Percentiles rank a stretch among this genome's conserved stretches.
phyloP scores from a whole-genome alignment of 306 rosid genomes.

The Rubus parviflorus region DNA sequence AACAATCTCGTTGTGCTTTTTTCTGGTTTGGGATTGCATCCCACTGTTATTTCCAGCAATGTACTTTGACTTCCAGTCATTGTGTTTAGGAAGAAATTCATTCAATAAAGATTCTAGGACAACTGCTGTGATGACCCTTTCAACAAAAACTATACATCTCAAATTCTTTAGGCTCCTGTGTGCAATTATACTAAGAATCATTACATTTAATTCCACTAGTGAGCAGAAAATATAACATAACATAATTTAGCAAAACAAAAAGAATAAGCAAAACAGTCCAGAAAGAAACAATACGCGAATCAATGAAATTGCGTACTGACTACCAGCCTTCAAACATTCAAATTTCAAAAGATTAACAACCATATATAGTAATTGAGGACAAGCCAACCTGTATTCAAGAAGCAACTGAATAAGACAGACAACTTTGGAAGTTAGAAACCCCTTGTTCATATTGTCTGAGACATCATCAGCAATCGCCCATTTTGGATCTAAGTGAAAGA shows the following conservation, averaged over 20 bases:
- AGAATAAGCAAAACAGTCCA: neutral
- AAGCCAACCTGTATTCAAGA: slow-evolving; percentile 71
- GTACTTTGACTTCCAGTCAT: slow-evolving; percentile 69
- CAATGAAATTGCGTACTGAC: neutral
- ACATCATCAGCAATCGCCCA: slow-evolving; percentile 52
- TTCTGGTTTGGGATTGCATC: slow-evolving; percentile 59
- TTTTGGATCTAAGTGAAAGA: slow-evolving; percentile 42
- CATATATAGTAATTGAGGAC: neutral
- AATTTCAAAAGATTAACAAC: slow-evolving; percentile 3
- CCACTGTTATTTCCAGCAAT: slow-evolving; percentile 58
- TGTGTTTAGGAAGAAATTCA: slow-evolving; percentile 57
- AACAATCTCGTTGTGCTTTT: slow-evolving; percentile 66
- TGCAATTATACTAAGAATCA: slow-evolving; percentile 13
- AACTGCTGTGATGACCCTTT: slow-evolving; percentile 74
- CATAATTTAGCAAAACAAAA: neutral
- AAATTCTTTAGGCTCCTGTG: slow-evolving; percentile 55
- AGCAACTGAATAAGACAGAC: slow-evolving; percentile 63
- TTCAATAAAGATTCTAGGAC: slow-evolving; percentile 54
- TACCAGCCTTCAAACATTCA: neutral
- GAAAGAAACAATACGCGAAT: neutral
- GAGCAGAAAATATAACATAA: neutral
- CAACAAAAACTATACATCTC: slow-evolving; percentile 83
- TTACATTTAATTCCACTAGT: neutral
- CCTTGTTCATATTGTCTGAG: slow-evolving; percentile 34
- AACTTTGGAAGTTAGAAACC: slow-evolving; percentile 65